phyloP scores from a whole-genome alignment of 2,329 filamentous ascomycete genomes.

The Trichoderma sp. region DNA sequence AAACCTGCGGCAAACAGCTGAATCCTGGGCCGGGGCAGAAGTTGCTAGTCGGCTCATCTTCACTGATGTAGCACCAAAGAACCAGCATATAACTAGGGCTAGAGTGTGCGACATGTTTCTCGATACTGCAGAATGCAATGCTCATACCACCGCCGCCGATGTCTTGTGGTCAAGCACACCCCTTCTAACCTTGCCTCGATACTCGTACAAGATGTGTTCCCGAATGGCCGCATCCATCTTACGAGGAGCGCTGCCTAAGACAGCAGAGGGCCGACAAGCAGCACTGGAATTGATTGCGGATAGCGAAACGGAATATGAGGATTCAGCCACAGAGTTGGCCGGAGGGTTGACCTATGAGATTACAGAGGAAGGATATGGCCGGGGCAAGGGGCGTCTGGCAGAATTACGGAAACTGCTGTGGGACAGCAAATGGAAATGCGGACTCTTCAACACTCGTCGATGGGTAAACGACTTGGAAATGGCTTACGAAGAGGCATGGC shows the following conservation, averaged over 20 bases:
- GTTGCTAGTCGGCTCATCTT: conserved; percentile 88
- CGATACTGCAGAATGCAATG: conserved; percentile 97
- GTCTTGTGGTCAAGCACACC: conserved; percentile 96
- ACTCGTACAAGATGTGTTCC: conserved; percentile 98
- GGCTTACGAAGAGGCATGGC: conserved; percentile 87
- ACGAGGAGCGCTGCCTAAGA: conserved; percentile 78
- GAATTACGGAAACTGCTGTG: conserved; percentile 81
- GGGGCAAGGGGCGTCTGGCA: conserved; percentile 66
- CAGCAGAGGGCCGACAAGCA: conserved; percentile 62
- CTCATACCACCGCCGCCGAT: conserved; percentile 94
- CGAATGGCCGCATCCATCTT: conserved; percentile 96
- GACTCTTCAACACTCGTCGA: conserved; percentile 83
- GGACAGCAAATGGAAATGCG: conserved; percentile 78
- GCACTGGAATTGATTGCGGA: conserved; percentile 73
- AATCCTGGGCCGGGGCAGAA: conserved; percentile 77
- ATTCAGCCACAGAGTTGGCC: conserved; percentile 67
- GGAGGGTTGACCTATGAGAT: conserved; percentile 59
- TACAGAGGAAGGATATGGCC: conserved; percentile 44
- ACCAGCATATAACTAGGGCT: conserved; percentile 87
- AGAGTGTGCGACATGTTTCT: conserved; percentile 92
- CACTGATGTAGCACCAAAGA: conserved; percentile 94
- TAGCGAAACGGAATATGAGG: conserved; percentile 82
- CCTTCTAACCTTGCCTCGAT: conserved; percentile 82
- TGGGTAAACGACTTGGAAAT: conserved; percentile 90
- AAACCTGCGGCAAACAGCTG: conserved; percentile 77